Conservation (phyloP, 495 filamentous ascomycete species). For the Penicillium chermesinum region DNA sequence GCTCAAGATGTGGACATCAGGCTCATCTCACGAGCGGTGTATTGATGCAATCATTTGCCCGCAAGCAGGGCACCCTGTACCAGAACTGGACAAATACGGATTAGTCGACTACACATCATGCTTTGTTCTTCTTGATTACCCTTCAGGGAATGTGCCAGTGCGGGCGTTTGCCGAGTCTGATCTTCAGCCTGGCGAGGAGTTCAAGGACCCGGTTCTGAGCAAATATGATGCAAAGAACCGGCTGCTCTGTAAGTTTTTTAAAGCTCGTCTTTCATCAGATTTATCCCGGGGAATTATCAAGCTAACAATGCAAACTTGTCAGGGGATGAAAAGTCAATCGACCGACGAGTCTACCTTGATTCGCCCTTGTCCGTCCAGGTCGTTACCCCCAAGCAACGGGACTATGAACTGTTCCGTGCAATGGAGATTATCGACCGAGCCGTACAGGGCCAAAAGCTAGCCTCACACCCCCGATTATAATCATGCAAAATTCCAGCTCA, state of each 20-base stretch:
- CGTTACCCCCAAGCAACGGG: constrained; percentile 53
- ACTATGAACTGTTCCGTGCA: constrained; percentile 50
- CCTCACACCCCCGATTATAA: background rate
- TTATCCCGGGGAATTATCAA: background rate
- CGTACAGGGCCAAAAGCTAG: constrained; percentile 19
- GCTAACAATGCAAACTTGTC: background rate
- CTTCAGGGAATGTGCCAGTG: constrained; percentile 55
- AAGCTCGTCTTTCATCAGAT: background rate
- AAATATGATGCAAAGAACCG: constrained; percentile 61
- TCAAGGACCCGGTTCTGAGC: constrained; percentile 37
- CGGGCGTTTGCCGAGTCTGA: constrained; percentile 45
- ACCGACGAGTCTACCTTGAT: constrained; percentile 52
- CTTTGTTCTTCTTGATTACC: constrained; percentile 58
- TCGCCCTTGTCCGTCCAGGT: constrained; percentile 57
- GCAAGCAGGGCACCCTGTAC: constrained; percentile 57
- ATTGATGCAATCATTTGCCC: constrained; percentile 55
- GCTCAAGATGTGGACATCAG: constrained; percentile 49
- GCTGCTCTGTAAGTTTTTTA: constrained; percentile 49
- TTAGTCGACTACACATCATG: constrained; percentile 55
- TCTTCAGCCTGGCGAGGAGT: constrained; percentile 40
- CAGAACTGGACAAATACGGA: constrained; percentile 59
- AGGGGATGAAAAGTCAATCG: constrained; percentile 49
- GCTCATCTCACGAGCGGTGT: constrained; percentile 19
- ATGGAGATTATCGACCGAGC: constrained; percentile 50
- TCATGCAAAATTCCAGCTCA: no score